These are phyloP conservation scores for Zea mays DNA, from an alignment of 176 grass and related monocot genomes.

Conservation along the genomic window Zm-B73-REFERENCE-NAM-5.0 NC_050099.1:172299001-172299500, in stretches of 20 bases:
- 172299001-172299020: no score
- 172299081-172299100: not conserved
- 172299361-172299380: constrained; percentile 17
- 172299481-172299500: no score
- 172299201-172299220: not conserved
- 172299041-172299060: no score
- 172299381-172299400: constrained; percentile 21
- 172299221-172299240: not conserved
- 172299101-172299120: constrained; percentile 10
- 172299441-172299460: not conserved
- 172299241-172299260: not conserved
- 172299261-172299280: not conserved
- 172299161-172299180: not conserved
- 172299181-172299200: not conserved
- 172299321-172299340: no score
- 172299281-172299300: not conserved
- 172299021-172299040: no score
- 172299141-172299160: not conserved
- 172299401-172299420: not conserved
- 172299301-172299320: not conserved
- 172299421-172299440: not conserved
- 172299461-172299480: no score
- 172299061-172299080: no score
- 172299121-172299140: not conserved
- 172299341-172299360: not conserved